A percentile compares a stretch with the other conserved stretches of the same genome.
Conservation (phyloP, 495 filamentous ascomycete genomes). For the Neohortaea acidophila region DNA sequence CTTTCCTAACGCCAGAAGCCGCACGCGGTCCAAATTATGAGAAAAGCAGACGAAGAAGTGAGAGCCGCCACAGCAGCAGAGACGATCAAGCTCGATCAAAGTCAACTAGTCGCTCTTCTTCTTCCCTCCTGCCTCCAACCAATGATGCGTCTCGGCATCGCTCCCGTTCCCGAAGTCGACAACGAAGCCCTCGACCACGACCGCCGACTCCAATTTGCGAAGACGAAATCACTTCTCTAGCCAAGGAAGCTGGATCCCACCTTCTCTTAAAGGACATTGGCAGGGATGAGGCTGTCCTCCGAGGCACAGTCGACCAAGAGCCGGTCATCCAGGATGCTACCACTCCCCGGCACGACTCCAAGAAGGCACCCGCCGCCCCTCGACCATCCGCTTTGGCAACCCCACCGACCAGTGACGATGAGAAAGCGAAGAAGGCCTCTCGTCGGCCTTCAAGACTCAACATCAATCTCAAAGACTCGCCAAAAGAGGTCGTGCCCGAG, state of each 20-base stretch:
- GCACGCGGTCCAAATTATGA: too few species aligned
- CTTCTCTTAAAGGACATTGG: slow-evolving; percentile 10
- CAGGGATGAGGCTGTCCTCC: slow-evolving; percentile 19
- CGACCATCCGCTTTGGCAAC: slow-evolving; percentile 12
- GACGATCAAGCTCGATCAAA: too few species aligned
- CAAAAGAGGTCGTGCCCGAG: slow-evolving; percentile 19
- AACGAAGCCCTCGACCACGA: slow-evolving; percentile 22
- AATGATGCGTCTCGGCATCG: too few species aligned
- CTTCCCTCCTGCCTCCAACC: too few species aligned
- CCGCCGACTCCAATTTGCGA: slow-evolving; percentile 26
- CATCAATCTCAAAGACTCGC: slow-evolving; percentile 13
- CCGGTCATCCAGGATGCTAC: slow-evolving; percentile 23
- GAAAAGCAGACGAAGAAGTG: too few species aligned
- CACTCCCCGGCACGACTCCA: too few species aligned
- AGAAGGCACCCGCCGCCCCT: too few species aligned
- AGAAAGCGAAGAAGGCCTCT: slow-evolving; percentile 16
- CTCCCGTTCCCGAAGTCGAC: slow-evolving; percentile 5
- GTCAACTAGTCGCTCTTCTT: too few species aligned
- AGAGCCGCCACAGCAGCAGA: too few species aligned
- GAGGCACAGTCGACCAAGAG: slow-evolving; percentile 28
- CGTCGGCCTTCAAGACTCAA: slow-evolving; percentile 20
- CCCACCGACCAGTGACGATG: slow-evolving; percentile 15
- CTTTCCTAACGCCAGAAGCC: too few species aligned
- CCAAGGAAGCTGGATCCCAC: slow-evolving; percentile 19
- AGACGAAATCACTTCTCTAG: slow-evolving; percentile 23